Percentiles rank a stretch among this genome's conserved stretches.
phyloP scores from a whole-genome alignment of 2,329 filamentous ascomycete species.

The Penicillium sp. region DNA sequence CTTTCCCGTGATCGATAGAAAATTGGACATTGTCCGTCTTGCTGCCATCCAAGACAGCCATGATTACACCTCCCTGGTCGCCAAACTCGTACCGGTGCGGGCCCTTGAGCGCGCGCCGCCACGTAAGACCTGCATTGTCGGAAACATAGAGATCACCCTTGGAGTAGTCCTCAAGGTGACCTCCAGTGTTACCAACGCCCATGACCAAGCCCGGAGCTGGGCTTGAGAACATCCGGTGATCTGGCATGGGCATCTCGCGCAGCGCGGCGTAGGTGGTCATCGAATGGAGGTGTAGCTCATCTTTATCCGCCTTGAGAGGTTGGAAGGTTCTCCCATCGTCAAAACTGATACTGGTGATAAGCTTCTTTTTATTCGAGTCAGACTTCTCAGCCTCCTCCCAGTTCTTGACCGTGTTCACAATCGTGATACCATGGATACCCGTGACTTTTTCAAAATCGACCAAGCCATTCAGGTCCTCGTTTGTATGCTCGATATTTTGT shows the following conservation, averaged over 20 bases:
- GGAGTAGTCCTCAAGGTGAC: slow-evolving; percentile 65
- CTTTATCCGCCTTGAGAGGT: slow-evolving; percentile 64
- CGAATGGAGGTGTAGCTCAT: slow-evolving; percentile 81
- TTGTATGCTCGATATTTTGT: slow-evolving; percentile 86
- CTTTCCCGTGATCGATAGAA: slow-evolving; percentile 84
- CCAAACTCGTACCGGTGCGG: slow-evolving; percentile 97
- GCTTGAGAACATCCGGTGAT: slow-evolving; percentile 80
- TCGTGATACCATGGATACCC: slow-evolving; percentile 85
- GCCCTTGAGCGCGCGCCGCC: slow-evolving; percentile 69
- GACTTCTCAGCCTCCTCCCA: slow-evolving; percentile 67
- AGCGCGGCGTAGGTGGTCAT: slow-evolving; percentile 63
- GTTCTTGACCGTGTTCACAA: slow-evolving; percentile 88
- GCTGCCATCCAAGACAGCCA: slow-evolving; percentile 71
- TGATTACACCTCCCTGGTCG: slow-evolving; percentile 82
- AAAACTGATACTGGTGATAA: slow-evolving; percentile 83
- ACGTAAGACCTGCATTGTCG: slow-evolving; percentile 83
- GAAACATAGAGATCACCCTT: slow-evolving; percentile 84
- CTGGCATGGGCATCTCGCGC: slow-evolving; percentile 64
- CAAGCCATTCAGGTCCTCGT: slow-evolving; percentile 69
- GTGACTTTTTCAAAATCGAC: slow-evolving; percentile 96
- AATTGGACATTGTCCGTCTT: slow-evolving; percentile 65
- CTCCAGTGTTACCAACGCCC: slow-evolving; percentile 88
- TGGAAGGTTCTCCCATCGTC: slow-evolving; percentile 90
- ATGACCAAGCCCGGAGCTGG: slow-evolving; percentile 90
- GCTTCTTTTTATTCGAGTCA: slow-evolving; percentile 57